phyloP scores from a whole-genome alignment of 495 filamentous ascomycete genomes.

The Pseudevernia furfuracea region DNA sequence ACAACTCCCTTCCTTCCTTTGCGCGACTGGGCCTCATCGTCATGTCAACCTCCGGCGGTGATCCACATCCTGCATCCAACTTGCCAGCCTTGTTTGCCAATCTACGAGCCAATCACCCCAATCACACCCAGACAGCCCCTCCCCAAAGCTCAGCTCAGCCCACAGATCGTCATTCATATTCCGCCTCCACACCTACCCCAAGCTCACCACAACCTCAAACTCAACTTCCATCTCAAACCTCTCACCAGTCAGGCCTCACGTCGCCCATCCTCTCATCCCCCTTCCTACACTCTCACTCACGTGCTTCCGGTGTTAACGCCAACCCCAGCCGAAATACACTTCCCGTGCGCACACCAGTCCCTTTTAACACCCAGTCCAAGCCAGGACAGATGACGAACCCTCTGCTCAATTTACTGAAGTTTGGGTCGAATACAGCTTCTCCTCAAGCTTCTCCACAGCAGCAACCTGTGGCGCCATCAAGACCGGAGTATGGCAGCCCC shows the following conservation, averaged over 20 bases:
- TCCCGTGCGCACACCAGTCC: conserved; percentile 22
- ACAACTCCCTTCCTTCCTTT: background rate
- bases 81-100: conserved; percentile 30
- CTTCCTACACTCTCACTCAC: background rate
- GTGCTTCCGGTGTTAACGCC: background rate
- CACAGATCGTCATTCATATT: conserved; percentile 21
- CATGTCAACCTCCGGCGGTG: conserved; percentile 25
- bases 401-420: conserved; percentile 82
- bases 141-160: conserved; percentile 17
- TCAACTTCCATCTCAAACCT: background rate
- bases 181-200: conserved; percentile 18
- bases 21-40: background rate
- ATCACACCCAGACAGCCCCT: conserved; percentile 22
- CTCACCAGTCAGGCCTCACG: background rate
- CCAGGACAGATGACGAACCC: conserved; percentile 19
- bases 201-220: background rate
- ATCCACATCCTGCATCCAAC: conserved; percentile 22
- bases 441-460: conserved; percentile 32
- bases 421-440: conserved; percentile 49
- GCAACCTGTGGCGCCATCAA: conserved; percentile 33
- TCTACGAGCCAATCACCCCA: conserved; percentile 25
- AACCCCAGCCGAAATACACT: conserved; percentile 7
- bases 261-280: background rate
- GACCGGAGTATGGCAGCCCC: conserved; percentile 34
- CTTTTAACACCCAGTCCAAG: conserved; percentile 17